A percentile compares a stretch with the other conserved stretches of the same genome.
phyloP scores from a whole-genome alignment of 305 asterid genomes.

The Solanum aculeatissimum region DNA sequence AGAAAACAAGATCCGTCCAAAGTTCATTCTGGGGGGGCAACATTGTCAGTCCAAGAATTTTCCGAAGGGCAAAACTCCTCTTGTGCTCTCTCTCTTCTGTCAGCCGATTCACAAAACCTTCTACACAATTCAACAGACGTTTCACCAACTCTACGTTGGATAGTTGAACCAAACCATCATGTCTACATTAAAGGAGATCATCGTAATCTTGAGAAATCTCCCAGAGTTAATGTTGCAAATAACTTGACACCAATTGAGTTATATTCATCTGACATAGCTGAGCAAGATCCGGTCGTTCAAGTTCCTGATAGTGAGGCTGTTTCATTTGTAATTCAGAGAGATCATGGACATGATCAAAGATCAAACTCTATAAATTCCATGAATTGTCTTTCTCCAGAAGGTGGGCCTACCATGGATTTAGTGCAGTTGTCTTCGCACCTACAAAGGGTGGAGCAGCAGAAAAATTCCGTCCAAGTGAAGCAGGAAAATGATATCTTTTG shows the following conservation, averaged over 20 bases:
- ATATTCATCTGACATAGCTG: background rate
- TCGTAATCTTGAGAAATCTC: background rate
- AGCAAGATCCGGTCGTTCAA: background rate
- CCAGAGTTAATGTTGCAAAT: background rate
- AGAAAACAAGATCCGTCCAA: conserved; percentile 11
- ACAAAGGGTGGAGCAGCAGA: conserved; percentile 39
- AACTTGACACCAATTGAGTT: background rate
- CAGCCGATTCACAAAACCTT: conserved; percentile 14
- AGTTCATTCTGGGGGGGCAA: conserved; percentile 3
- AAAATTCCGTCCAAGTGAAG: conserved; percentile 20
- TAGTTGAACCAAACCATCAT: conserved; percentile 1
- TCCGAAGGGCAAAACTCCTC: conserved; percentile 19
- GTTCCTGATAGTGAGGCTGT: background rate
- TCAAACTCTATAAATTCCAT: background rate
- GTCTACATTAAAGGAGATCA: background rate
- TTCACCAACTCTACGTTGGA: conserved; percentile 2
- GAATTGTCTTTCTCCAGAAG: conserved; percentile 1
- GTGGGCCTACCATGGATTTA: conserved; percentile 21
- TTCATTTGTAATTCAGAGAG: background rate
- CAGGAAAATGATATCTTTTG: conserved; percentile 21
- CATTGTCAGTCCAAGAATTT: conserved; percentile 11
- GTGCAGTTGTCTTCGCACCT: conserved; percentile 32
- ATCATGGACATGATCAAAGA: background rate
- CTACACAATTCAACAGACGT: conserved; percentile 4
- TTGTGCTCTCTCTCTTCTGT: conserved; percentile 79